Percentiles rank a stretch among this genome's conserved stretches.
These are phyloP conservation scores for Corymbia citriodora DNA, from an alignment of 441 rosid genomes.

Conservation along the genomic window DNA sequence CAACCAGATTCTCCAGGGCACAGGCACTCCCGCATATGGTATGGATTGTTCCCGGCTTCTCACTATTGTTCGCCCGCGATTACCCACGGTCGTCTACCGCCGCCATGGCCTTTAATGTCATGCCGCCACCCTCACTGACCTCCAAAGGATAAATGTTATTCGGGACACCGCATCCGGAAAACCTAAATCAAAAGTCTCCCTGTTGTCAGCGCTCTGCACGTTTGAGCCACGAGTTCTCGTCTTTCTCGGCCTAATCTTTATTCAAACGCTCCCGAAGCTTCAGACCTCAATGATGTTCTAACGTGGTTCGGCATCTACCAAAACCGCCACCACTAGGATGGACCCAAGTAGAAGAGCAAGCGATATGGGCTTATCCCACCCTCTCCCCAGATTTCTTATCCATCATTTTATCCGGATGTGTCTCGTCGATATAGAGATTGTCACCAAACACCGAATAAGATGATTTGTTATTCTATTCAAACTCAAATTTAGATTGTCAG, in stretches of 20 bases:
- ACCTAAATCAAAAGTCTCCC: background rate
- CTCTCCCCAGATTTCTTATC: background rate
- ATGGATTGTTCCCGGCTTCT: background rate
- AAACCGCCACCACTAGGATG: background rate
- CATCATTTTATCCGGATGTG: background rate
- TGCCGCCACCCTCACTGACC: background rate
- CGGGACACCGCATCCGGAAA: background rate
- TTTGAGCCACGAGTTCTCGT: background rate
- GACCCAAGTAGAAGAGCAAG: background rate
- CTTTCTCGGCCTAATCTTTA: background rate
- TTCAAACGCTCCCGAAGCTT: background rate
- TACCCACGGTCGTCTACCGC: background rate
- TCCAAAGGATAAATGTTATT: background rate
- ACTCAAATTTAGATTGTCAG: too few relatives aligned
- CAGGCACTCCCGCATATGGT: background rate
- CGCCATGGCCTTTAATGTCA: background rate
- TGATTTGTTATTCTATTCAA: too few relatives aligned
- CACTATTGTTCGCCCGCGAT: background rate
- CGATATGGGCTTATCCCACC: background rate
- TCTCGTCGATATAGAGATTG: fast-evolving
- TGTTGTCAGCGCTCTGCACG: background rate
- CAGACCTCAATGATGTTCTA: background rate
- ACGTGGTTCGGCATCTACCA: background rate
- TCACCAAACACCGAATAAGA: fast-evolving
- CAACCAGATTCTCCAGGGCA: background rate